These are phyloP conservation scores for Eucalyptus pumila DNA, from an alignment of 345 rosid species.

Conservation along the genomic window DNA sequence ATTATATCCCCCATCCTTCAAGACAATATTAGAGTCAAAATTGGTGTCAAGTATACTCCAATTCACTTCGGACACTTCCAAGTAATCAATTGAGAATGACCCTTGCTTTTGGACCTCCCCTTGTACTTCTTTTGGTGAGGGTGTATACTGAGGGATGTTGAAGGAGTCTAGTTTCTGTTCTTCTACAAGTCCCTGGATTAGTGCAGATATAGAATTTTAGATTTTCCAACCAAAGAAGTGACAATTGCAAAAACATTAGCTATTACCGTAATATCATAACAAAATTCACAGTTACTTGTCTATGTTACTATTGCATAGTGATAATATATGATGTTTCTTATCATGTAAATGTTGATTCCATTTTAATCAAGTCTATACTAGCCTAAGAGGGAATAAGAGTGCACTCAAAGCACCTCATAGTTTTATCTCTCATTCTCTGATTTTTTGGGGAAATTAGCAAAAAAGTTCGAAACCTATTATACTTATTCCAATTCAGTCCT, in stretches of 20 bases:
- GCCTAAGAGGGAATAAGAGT: not conserved
- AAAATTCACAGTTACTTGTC: not conserved
- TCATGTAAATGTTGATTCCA: not conserved
- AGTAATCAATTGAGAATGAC: slow-evolving; percentile 15
- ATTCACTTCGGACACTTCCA: slow-evolving; percentile 20
- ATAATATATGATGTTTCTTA: not conserved
- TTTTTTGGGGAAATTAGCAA: not conserved
- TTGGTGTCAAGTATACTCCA: slow-evolving; percentile 14
- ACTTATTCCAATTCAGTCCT: rapidly evolving
- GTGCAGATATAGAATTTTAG: not conserved
- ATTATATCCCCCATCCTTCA: not conserved
- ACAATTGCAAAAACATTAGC: not conserved
- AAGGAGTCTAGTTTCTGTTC: slow-evolving; percentile 29
- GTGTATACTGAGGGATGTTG: slow-evolving; percentile 37
- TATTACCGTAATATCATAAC: not conserved
- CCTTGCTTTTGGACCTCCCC: slow-evolving; percentile 21
- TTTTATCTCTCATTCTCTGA: not conserved
- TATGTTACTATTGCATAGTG: not conserved
- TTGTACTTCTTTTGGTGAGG: slow-evolving; percentile 31
- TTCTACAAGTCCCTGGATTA: slow-evolving; percentile 25
- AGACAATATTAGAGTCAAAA: not conserved
- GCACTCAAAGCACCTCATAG: not conserved
- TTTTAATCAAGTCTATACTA: not conserved
- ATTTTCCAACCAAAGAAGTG: not conserved
- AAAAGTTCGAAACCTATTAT: not conserved